Evolutionary conservation across 306 rosid genomes (phyloP), one percentile per base, ranked within the genome.

Genomic region (Gastrolobium villosum): DNA sequence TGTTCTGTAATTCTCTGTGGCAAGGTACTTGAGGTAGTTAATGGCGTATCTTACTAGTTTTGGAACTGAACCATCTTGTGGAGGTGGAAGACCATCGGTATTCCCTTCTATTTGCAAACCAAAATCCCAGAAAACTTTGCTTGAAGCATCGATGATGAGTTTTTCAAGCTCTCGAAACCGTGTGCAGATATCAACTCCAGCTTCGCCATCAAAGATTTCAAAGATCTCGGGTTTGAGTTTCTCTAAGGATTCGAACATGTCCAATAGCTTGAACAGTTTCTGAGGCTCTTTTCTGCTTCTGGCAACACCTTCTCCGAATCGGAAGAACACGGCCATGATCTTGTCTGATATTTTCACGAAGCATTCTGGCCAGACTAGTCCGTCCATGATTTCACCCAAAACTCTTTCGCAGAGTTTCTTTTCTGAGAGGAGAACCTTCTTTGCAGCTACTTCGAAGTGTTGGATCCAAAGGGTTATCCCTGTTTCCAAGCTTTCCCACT

Each of bases 241-340:
- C 57, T 88, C 90, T 4, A 90, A 70, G 39, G 94, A 82, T 3
- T 86, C 90, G 46, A 90, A 92, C 96, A 94, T 92, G 81, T 90
- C 97, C n/a, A 94, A 40, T 15, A 92, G 81, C 76, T 90, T 90
- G 90, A 94, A 94, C 34, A 94, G 69, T 64, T 94, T 94, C 57
- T 94, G 96, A 1, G 97, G 97, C 82, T 92, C 98, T 81, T 92
- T 92, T 75, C 78, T 89, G 88, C 98, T 89, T 39, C 95, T 69
- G 2, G 96, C 84, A 0, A 92, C 86, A 4, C 93, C 96, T 82
- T 94, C 98, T 3, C 98, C 98, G 65, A 94, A 94, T 10, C 98
- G 79, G 66, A 90, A 88, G 87, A 94, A 94, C 10, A 92, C 97
- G 0, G 97, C 97, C 95, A 89, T 89, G 80, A 94, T 94, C 84